Evolutionary conservation across 2,329 filamentous ascomycete genomes (phyloP).

Genomic region (Paracoccidioides brasiliensis): DNA sequence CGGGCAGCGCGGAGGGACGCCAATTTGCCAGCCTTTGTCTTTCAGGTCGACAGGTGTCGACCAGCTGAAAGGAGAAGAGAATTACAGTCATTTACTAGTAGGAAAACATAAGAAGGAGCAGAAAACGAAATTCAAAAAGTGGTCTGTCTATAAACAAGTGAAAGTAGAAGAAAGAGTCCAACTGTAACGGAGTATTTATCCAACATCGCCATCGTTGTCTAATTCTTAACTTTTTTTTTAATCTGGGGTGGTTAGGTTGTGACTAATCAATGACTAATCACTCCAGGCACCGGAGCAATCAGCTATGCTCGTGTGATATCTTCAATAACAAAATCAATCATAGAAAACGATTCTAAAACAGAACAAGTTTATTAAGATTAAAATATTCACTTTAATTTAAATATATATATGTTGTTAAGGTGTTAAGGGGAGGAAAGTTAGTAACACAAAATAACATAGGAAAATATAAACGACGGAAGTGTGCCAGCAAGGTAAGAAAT

Average conservation of each 20-base stretch:
- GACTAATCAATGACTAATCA: neutral
- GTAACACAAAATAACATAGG: no score
- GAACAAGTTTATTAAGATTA: neutral
- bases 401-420: neutral
- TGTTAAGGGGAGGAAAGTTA: no score
- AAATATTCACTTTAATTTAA: neutral
- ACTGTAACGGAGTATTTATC: neutral
- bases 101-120: neutral
- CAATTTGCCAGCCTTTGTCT: neutral
- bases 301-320: no score
- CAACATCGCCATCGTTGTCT: neutral
- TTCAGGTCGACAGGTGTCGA: neutral
- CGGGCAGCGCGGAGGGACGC: slow-evolving; percentile 1
- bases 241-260: neutral
- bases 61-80: neutral
- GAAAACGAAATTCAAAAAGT: neutral
- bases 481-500: no score
- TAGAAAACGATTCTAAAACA: no score
- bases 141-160: neutral
- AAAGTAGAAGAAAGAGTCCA: neutral
- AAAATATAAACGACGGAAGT: no score
- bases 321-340: no score
- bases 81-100: neutral
- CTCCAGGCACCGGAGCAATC: neutral
- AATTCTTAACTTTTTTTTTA: neutral